These are phyloP conservation scores for Clonostachys solani DNA, from an alignment of 2,329 filamentous ascomycete genomes.

Conservation along the genomic window DNA sequence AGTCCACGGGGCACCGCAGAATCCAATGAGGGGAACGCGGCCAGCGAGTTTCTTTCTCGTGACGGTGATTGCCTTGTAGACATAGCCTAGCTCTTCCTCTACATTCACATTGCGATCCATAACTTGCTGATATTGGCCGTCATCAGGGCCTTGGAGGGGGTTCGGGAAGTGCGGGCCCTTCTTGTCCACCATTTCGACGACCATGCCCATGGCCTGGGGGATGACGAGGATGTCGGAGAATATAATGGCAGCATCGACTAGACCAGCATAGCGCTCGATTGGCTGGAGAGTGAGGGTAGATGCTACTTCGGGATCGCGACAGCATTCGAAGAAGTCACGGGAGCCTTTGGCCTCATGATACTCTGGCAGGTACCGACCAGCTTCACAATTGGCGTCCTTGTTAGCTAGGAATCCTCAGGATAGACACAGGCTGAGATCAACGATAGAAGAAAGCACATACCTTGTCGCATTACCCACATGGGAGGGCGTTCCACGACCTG, in stretches of 20 bases:
- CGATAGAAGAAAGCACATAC: slow-evolving; percentile 34
- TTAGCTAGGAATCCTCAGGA: too few species aligned
- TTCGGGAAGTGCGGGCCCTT: slow-evolving; percentile 93
- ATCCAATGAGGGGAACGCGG: slow-evolving; percentile 88
- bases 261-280: slow-evolving; percentile 82
- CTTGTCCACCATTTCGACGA: slow-evolving; percentile 97
- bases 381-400: slow-evolving; percentile 35
- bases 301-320: slow-evolving; percentile 85
- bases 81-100: slow-evolving; percentile 80
- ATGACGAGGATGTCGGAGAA: slow-evolving; percentile 98
- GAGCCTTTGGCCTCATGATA: slow-evolving; percentile 92
- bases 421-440: neutral
- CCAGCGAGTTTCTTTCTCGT: slow-evolving; percentile 85
- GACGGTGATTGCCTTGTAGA: slow-evolving; percentile 91
- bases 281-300: slow-evolving; percentile 93
- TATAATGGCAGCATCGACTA: slow-evolving; percentile 96
- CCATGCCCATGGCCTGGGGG: slow-evolving; percentile 96
- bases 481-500: slow-evolving; percentile 88
- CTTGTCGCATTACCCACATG: slow-evolving; percentile 99
- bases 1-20: slow-evolving; percentile 96
- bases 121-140: slow-evolving; percentile 77
- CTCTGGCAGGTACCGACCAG: slow-evolving; percentile 94
- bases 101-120: slow-evolving; percentile 80
- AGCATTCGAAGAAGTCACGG: slow-evolving; percentile 97
- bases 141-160: slow-evolving; percentile 73